These are phyloP conservation scores for Glebionis coronaria DNA, from an alignment of 129 eudicot species.

Conservation along the genomic window DNA sequence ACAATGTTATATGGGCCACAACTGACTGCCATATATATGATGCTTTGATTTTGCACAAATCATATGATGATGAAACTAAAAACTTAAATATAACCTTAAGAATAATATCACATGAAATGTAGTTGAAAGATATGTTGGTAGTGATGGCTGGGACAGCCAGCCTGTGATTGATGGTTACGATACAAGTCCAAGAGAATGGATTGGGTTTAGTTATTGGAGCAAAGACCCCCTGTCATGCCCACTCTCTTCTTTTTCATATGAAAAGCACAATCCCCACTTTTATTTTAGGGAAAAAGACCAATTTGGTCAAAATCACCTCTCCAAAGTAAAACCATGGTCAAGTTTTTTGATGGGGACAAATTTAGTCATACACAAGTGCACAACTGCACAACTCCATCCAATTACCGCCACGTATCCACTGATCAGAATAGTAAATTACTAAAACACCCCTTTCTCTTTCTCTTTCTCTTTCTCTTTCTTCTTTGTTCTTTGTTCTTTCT, in stretches of 20 bases:
- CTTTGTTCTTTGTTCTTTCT: no score
- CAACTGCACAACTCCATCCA: no score
- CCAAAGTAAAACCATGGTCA: no score
- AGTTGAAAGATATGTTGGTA: slow-evolving; percentile 7
- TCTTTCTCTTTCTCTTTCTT: no score
- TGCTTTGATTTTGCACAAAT: neutral
- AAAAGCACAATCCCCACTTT: slow-evolving; percentile 24
- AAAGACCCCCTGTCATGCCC: slow-evolving; percentile 18
- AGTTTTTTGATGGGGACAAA: no score
- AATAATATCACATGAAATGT: neutral
- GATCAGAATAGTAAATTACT: no score
- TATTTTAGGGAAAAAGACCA: no score
- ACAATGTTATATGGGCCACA: no score
- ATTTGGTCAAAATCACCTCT: no score
- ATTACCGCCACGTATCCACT: no score
- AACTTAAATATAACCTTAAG: neutral
- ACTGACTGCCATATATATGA: neutral
- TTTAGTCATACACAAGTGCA: no score
- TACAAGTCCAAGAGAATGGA: slow-evolving; percentile 22
- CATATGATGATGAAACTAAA: neutral
- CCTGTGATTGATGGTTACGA: slow-evolving; percentile 29
- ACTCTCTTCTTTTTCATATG: slow-evolving; percentile 25
- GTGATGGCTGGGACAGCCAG: slow-evolving; percentile 19
- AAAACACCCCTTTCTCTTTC: no score
- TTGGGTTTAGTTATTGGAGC: slow-evolving; percentile 24